phyloP scores from a whole-genome alignment of 257 asterid genomes.

The Anisodus acutangulus region DNA sequence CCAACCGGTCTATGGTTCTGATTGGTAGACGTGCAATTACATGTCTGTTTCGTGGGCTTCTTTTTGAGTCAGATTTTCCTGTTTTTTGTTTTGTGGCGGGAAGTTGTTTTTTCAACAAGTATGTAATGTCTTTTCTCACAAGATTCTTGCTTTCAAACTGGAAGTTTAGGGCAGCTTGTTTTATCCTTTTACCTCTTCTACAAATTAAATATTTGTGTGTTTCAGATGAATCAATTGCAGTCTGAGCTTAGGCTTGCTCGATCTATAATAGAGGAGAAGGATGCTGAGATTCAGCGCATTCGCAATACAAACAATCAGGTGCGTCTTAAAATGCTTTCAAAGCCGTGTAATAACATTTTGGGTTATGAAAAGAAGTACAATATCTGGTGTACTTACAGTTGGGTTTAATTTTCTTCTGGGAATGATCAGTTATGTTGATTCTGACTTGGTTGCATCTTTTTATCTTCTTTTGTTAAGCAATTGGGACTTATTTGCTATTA shows the following conservation, averaged over 20 bases:
- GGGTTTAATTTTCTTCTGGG: conserved; percentile 3
- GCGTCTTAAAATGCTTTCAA: background rate
- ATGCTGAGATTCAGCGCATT: conserved; percentile 76
- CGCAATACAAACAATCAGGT: conserved; percentile 89
- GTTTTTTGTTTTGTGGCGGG: background rate
- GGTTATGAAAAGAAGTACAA: background rate
- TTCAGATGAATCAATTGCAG: conserved; percentile 93
- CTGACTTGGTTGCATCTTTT: background rate
- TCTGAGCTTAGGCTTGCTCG: conserved; percentile 93
- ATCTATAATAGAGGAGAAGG: conserved; percentile 91
- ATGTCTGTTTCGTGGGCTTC: background rate
- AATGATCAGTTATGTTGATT: background rate
- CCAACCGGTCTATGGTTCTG: background rate
- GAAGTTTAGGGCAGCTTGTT: background rate
- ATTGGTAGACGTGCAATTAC: background rate
- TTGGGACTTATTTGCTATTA: background rate
- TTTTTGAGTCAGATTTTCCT: background rate
- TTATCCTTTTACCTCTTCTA: background rate
- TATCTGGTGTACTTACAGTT: background rate
- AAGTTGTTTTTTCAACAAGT: background rate
- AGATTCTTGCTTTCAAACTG: conserved; percentile 8
- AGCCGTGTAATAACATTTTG: background rate
- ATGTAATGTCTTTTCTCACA: background rate
- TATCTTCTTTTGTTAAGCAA: background rate
- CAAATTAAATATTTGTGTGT: conserved; percentile 28